Evolutionary conservation across 2,329 filamentous ascomycete species (phyloP).

Genomic region (Aureobasidium melanogenum): DNA sequence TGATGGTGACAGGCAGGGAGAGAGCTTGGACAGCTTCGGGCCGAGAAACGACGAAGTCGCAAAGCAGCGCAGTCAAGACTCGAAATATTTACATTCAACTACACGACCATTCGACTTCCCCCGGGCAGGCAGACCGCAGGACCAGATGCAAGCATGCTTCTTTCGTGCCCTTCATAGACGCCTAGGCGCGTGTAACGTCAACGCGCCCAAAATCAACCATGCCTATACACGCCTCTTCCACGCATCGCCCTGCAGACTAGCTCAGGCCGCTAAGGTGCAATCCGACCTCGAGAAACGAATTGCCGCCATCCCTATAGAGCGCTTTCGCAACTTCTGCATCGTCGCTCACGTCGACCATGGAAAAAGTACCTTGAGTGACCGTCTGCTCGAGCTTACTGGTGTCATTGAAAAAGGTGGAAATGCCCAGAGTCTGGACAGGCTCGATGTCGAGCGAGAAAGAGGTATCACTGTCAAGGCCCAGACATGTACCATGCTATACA

Average conservation of each 20-base stretch:
- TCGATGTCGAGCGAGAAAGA: conserved; percentile 91
- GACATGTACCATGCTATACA: conserved; percentile 96
- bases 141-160: conserved; percentile 43
- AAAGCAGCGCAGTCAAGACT: background rate
- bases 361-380: conserved; percentile 90
- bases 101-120: background rate
- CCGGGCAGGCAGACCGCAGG: conserved; percentile 3
- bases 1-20: background rate
- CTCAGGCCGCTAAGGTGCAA: conserved; percentile 30
- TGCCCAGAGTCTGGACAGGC: conserved; percentile 93
- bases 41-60: background rate
- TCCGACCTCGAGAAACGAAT: conserved; percentile 57
- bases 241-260: conserved; percentile 23
- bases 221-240: conserved; percentile 19
- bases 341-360: conserved; percentile 98
- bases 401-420: conserved; percentile 81
- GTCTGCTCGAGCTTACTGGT: conserved; percentile 85
- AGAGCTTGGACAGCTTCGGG: background rate
- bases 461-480: conserved; percentile 99
- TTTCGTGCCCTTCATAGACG: conserved; percentile 33
- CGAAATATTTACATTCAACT: background rate
- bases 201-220: conserved; percentile 11
- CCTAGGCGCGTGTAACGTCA: conserved; percentile 25
- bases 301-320: conserved; percentile 64
- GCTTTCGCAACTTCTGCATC: conserved; percentile 94